Evolutionary conservation across 495 filamentous ascomycete species (phyloP), one percentile per base, ranked within the genome.

Genomic region (Penicillium longicatenatum): DNA sequence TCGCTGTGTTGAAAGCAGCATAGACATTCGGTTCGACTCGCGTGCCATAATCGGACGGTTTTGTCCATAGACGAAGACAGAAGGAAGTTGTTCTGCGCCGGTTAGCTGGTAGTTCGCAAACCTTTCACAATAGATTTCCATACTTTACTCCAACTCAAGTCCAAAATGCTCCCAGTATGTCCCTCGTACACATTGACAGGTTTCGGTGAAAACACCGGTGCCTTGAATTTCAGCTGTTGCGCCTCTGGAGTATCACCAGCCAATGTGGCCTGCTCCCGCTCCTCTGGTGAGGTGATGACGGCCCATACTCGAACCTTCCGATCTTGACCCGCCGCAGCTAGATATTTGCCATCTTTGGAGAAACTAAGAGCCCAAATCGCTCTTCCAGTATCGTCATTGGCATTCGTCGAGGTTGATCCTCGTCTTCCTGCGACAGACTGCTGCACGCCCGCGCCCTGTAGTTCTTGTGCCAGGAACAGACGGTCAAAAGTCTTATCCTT

Each of bases 31-130:
- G 80, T 68, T 46, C 93, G 80, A 67, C 84, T 92, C 41, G 93
- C 78, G 73, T 98, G 94, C 94, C 94, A 99, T 49, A 99, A 75
- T 16, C 92, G 83, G 22, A 99, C 95, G 3, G 94, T 98, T 74
- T 97, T 97, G 71, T 99, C 94, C 91, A 96, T 98, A 0, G 92
- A 97, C 0, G 93, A 96, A 26, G 93, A 96, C 29, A 99, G 82
- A 50, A 99, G 77, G 62, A 99, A 99, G 63, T 96, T 97, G 67
- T 99, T 99, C 82, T 89, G 4, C 26, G 16, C 9, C 22, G 8
- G 52, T 73, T 41, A 74, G 69, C 50, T 6, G 6, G 26, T 16
- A 33, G 10, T 20, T 6, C 42, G 11, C 24, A n/a, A 19, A 12
- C 11, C 9, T 48, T 16, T 19, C 9, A 35, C 49, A 21, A 24